These are phyloP conservation scores for Podospora pseudocomata DNA, from an alignment of 495 filamentous ascomycete species.

Conservation along the genomic window DNA sequence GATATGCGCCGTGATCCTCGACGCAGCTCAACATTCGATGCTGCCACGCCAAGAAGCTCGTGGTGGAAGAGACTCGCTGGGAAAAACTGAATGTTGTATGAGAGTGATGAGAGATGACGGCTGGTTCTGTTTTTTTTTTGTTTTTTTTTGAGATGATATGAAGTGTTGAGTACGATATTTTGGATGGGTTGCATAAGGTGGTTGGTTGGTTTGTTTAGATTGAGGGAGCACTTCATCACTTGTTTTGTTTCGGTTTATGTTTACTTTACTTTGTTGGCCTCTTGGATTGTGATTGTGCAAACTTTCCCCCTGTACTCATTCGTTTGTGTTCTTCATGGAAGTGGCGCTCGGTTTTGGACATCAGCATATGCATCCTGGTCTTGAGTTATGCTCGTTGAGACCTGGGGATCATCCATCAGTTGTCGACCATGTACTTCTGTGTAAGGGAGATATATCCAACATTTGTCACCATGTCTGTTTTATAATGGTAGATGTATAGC, in stretches of 20 bases:
- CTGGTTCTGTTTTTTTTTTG: not conserved
- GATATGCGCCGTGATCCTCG: slow-evolving; percentile 33
- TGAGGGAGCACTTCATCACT: not conserved
- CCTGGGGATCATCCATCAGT: not conserved
- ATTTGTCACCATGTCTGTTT: not conserved
- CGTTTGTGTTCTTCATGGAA: not conserved
- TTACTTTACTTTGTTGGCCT: not conserved
- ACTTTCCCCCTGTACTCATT: not conserved
- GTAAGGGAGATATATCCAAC: not conserved
- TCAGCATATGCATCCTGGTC: not conserved
- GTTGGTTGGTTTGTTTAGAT: not conserved
- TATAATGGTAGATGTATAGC: not conserved
- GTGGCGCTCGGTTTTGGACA: not conserved
- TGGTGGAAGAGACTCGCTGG: slow-evolving; percentile 50
- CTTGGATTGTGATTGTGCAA: not conserved
- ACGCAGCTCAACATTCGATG: slow-evolving; percentile 38
- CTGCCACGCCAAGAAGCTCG: slow-evolving; percentile 48
- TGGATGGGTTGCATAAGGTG: not conserved
- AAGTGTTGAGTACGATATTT: not conserved
- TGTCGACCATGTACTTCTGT: not conserved
- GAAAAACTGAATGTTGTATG: slow-evolving; percentile 13
- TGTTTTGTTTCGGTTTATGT: not conserved
- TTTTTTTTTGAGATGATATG: not conserved
- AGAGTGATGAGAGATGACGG: slow-evolving; percentile 2
- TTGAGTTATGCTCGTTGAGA: not conserved